phyloP scores from a whole-genome alignment of 2,329 filamentous ascomycete species.

The Conoideocrella luteorostrata region DNA sequence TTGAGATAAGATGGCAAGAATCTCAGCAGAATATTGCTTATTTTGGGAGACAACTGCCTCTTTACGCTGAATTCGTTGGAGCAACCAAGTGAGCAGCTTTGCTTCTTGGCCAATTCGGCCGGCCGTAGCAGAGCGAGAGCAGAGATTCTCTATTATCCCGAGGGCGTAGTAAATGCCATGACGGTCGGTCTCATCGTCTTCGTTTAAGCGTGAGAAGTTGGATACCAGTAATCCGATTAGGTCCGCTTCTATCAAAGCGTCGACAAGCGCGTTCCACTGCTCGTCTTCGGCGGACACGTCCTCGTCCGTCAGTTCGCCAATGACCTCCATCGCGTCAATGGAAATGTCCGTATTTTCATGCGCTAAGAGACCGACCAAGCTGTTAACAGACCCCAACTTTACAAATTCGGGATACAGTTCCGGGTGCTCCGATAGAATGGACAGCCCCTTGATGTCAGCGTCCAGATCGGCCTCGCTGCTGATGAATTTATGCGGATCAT shows the following conservation, averaged over 20 bases:
- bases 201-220: slow-evolving; percentile 74
- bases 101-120: slow-evolving; percentile 67
- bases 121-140: slow-evolving; percentile 61
- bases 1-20: slow-evolving; percentile 83
- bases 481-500: slow-evolving; percentile 77
- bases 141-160: slow-evolving; percentile 76
- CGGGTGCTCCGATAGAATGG: slow-evolving; percentile 80
- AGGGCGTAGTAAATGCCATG: slow-evolving; percentile 83
- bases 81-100: slow-evolving; percentile 67
- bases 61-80: slow-evolving; percentile 62
- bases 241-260: slow-evolving; percentile 60
- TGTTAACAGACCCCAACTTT: slow-evolving; percentile 63
- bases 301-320: slow-evolving; percentile 88
- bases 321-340: slow-evolving; percentile 81
- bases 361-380: slow-evolving; percentile 73
- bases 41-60: slow-evolving; percentile 75
- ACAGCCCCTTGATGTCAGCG: slow-evolving; percentile 77
- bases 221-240: slow-evolving; percentile 67
- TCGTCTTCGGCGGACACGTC: slow-evolving; percentile 75
- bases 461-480: slow-evolving; percentile 83
- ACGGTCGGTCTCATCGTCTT: slow-evolving; percentile 64
- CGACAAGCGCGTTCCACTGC: slow-evolving; percentile 74
- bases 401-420: slow-evolving; percentile 77
- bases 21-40: slow-evolving; percentile 89
- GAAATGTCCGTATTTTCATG: slow-evolving; percentile 98